Percentiles rank a stretch among this genome's conserved stretches.
Evolutionary conservation across 139 green algal genomes (phyloP).

Genomic region (Asterochloris sp.): DNA sequence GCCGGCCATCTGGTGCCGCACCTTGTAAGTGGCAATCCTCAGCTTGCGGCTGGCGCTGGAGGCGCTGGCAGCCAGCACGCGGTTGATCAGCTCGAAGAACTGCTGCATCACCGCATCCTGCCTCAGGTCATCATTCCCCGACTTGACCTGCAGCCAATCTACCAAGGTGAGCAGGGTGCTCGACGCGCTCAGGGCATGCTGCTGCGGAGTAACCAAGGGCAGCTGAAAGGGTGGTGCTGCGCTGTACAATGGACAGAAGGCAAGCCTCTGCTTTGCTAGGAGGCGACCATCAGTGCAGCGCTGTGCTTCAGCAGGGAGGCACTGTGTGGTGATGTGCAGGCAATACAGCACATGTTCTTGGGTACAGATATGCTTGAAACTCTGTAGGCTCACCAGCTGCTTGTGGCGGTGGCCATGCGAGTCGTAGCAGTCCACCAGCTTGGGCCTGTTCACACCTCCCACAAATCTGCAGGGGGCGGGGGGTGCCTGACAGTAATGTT

Average conservation of each 20-base stretch:
- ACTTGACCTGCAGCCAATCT: constrained; percentile 40
- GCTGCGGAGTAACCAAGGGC: too few species aligned
- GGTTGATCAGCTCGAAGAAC: constrained; percentile 89
- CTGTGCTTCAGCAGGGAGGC: neutral
- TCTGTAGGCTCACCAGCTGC: constrained; percentile 43
- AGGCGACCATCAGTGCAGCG: neutral
- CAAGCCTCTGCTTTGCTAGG: too few species aligned
- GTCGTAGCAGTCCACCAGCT: constrained; percentile 63
- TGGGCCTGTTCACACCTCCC: constrained; percentile 87
- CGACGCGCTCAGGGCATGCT: too few species aligned
- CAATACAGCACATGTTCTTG: neutral
- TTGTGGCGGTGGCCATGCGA: constrained; percentile 36
- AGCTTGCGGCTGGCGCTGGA: constrained; percentile 53
- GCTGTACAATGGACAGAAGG: too few species aligned
- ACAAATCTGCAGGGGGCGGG: constrained; percentile 50
- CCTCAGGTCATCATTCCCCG: constrained; percentile 77
- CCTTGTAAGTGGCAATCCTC: constrained; percentile 82
- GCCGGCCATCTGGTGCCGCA: neutral
- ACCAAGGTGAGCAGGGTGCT: constrained; percentile 8
- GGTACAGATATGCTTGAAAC: too few species aligned
- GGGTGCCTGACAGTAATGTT: too few species aligned
- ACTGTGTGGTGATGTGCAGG: neutral
- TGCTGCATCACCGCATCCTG: constrained; percentile 99
- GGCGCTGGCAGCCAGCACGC: constrained; percentile 56
- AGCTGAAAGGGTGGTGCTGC: too few species aligned